These are phyloP conservation scores for Musa troglodytarum DNA, from an alignment of 176 grass and related monocot genomes.

Conservation along the genomic window DNA sequence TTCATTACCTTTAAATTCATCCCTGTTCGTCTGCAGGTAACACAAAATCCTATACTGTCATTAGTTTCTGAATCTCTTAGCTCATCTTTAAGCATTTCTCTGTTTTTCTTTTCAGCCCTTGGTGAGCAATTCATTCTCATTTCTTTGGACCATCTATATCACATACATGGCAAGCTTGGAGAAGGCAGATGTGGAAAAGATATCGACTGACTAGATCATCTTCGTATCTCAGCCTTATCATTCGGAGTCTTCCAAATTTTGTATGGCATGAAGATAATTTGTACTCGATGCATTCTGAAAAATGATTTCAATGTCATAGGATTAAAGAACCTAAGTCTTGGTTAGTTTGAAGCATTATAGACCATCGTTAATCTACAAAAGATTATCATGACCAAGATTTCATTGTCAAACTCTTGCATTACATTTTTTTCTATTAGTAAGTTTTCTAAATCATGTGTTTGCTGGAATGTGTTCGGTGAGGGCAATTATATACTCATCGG, in stretches of 20 bases:
- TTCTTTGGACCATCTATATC: conserved; percentile 99
- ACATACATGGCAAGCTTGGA: conserved; percentile 97
- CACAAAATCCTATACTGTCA: not conserved
- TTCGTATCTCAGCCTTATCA: not conserved
- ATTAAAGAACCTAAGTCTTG: too few species aligned
- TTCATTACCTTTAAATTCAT: conserved; percentile 97
- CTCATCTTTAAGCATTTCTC: not conserved
- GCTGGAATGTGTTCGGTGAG: too few species aligned
- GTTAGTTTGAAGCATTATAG: too few species aligned
- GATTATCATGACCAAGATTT: too few species aligned
- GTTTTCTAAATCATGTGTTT: too few species aligned
- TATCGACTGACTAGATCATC: conserved; percentile 21
- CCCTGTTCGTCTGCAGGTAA: conserved; percentile 92
- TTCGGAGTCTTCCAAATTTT: not conserved
- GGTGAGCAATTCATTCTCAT: conserved; percentile 93
- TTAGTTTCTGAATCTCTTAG: not conserved
- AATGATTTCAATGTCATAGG: not conserved
- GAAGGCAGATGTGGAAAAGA: conserved; percentile 50
- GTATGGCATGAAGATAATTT: not conserved
- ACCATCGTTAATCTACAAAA: too few species aligned
- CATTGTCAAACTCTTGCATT: too few species aligned
- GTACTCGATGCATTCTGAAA: not conserved
- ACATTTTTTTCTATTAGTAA: too few species aligned
- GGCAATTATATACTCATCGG: too few species aligned
- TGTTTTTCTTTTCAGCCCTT: conserved; percentile 45